Base-by-base conservation (phyloP, 73 alveolate genomes). In the Effrenium voratum region DNA sequence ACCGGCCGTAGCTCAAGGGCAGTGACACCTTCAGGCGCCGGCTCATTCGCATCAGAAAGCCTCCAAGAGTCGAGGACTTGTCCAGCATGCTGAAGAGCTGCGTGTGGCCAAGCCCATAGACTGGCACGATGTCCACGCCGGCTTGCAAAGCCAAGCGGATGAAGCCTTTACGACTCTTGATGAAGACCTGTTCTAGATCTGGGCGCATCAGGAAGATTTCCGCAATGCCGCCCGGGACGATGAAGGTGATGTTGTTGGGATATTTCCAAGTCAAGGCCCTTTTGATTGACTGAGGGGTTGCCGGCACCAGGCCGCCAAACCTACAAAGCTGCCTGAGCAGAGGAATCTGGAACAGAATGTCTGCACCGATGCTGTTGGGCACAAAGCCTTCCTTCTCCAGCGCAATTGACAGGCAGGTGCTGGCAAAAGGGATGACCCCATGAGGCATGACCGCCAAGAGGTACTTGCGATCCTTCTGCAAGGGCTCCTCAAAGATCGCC, bases 91-190 rank as follows among this genome's bases (percentile, higher is more conserved):
- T 63, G 38, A 90, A 90, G 77, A 90, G 87, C 43, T 90, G 97
- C 45, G 97, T 90, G 43, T 90, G 97, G n/a, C 97, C 97, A 30
- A 90, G 57, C 57, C 97, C 97, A 34, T 90, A 90, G 75, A 90
- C 97, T 12, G 97, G 97, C 46, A 90, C 97, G 28, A 90, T 55
- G 43, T 90, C 97, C 75, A 90, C 97, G 43, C 97, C 97, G 2
- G 97, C 50, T 87, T 90, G 97, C 52, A 90, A 46, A 26, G 97
- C 97, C 44, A 90, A n/a, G 1, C 76, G 52, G 52, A 90, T 59
- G 76, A 90, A 90, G 76, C 97, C 97, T 57, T 90, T 90, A 16
- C 97, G 86, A 75, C 97, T 90, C 66, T 90, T 90, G 97, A 90
- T 90, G 75, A 68, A 90, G 40, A 90, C 97, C 57, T 90, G 97